Conservation (phyloP, 371 early-diverging fungal genomes). For the Mortierella sp. region DNA sequence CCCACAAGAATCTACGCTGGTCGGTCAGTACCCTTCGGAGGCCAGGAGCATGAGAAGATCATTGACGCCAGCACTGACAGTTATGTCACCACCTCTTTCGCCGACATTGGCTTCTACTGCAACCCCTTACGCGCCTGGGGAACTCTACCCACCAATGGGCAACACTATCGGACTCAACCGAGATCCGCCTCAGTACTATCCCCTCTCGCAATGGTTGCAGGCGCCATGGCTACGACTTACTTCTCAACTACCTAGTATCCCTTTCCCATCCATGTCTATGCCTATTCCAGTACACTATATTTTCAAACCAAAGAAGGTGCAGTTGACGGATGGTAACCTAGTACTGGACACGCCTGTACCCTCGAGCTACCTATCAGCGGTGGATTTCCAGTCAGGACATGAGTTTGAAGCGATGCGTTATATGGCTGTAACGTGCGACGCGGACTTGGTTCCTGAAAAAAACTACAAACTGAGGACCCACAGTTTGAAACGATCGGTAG, state of each 20-base stretch:
- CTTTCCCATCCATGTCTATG: slow-evolving; percentile 46
- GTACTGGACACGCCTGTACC: slow-evolving; percentile 82
- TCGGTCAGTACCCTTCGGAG: slow-evolving; percentile 32
- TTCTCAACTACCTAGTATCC: slow-evolving; percentile 28
- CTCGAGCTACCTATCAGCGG: slow-evolving; percentile 64
- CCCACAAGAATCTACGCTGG: slow-evolving; percentile 9
- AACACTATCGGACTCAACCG: slow-evolving; percentile 16
- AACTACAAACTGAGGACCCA: slow-evolving; percentile 85
- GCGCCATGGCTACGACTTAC: slow-evolving; percentile 49
- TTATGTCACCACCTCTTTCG: slow-evolving; percentile 32
- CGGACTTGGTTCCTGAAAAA: slow-evolving; percentile 78
- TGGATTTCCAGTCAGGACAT: slow-evolving; percentile 63
- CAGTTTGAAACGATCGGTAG: slow-evolving; percentile 73
- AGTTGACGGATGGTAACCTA: slow-evolving; percentile 75
- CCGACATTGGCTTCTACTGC: slow-evolving; percentile 39
- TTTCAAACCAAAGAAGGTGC: slow-evolving; percentile 64
- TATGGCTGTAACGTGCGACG: slow-evolving; percentile 81
- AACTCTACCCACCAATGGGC: slow-evolving; percentile 35
- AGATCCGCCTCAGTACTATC: slow-evolving; percentile 30
- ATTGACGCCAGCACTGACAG: slow-evolving; percentile 5
- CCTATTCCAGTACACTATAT: slow-evolving; percentile 48
- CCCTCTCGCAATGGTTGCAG: slow-evolving; percentile 53
- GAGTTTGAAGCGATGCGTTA: slow-evolving; percentile 84
- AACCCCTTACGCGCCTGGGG: slow-evolving; percentile 40
- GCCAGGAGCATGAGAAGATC: slow-evolving; percentile 3